Percentiles rank a stretch among this genome's conserved stretches.
Evolutionary conservation across 257 asterid genomes (phyloP).

Genomic region (Nicotiana tomentosiformis): DNA sequence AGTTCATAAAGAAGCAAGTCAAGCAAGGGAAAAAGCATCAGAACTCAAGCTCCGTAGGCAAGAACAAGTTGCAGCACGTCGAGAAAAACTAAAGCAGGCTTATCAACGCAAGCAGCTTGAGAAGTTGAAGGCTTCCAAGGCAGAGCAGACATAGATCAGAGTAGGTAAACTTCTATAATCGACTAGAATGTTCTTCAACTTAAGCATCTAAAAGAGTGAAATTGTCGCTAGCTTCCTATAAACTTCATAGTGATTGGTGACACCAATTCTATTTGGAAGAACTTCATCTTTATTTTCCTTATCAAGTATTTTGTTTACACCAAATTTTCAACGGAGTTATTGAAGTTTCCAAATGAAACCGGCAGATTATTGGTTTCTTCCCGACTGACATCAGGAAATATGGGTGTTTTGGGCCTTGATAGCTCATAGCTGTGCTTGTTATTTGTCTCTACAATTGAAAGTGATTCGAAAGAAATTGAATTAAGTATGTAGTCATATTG

Average conservation of each 20-base stretch:
- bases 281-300: neutral
- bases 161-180: constrained; percentile 5
- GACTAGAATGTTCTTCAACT: neutral
- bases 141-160: constrained; percentile 40
- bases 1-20: constrained; percentile 87
- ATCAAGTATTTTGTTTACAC: neutral
- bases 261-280: neutral
- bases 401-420: neutral
- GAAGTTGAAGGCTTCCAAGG: constrained; percentile 74
- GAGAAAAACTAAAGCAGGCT: constrained; percentile 90
- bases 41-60: constrained; percentile 78
- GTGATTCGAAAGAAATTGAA: neutral
- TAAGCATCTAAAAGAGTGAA: neutral
- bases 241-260: neutral
- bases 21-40: constrained; percentile 86
- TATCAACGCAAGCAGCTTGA: constrained; percentile 83
- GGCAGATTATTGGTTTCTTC: neutral
- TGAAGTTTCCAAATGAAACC: neutral
- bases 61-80: constrained; percentile 73
- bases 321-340: neutral
- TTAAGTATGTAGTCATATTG: neutral
- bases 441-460: neutral
- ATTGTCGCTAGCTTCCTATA: neutral
- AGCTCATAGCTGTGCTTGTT: neutral
- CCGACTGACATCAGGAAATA: neutral